Evolutionary conservation across 1,139 yeast genomes (phyloP), one percentile per base, ranked within the genome.

Genomic region (Lodderomyces metapsilosis): DNA sequence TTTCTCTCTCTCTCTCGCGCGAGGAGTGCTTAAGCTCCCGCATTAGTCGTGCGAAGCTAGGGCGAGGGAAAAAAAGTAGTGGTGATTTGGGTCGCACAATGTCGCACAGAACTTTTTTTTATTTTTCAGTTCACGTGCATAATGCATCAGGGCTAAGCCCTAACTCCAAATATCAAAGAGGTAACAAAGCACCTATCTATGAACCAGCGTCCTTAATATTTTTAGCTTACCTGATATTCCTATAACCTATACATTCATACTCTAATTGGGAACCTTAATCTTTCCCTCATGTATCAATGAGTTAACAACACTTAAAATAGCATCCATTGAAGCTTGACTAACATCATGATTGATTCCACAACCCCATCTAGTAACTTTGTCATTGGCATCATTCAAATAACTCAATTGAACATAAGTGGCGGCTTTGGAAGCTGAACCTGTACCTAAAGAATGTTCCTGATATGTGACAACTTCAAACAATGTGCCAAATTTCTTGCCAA

Each of bases 341-440:
- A 70, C 75, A 59, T 72, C 78, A 35, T 68, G 60, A 51, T 71
- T 62, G 38, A 72, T 65, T 47, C 77, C 77, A 48, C 71, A 66
- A 22, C 78, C 78, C 78, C 78, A 72, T 45, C 54, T 57, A 42
- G 55, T 56, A 32, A 53, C 57, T 45, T 56, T 58, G 35, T 55
- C 52, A 38, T 66, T 64, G 4, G 55, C 47, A 21, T 58, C 45
- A 48, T 61, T 56, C 42, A 60, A 39, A 52, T 56, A 68, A 21
- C 64, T 57, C 42, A 71, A 66, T 56, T 71, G 74, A 40, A 72
- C 67, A 53, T 68, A 72, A 11, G 77, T 68, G 23, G 76, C 78
- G 38, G 77, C 78, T 56, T 68, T 68, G 48, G 66, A 61, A 42
- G 65, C 66, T 21, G 75, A 61, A 33, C 74, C 75, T 38, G 62